Percentiles rank a stretch among this genome's conserved stretches.
phyloP scores from a whole-genome alignment of 2,329 filamentous ascomycete species.

The Colletotrichum orbiculare region DNA sequence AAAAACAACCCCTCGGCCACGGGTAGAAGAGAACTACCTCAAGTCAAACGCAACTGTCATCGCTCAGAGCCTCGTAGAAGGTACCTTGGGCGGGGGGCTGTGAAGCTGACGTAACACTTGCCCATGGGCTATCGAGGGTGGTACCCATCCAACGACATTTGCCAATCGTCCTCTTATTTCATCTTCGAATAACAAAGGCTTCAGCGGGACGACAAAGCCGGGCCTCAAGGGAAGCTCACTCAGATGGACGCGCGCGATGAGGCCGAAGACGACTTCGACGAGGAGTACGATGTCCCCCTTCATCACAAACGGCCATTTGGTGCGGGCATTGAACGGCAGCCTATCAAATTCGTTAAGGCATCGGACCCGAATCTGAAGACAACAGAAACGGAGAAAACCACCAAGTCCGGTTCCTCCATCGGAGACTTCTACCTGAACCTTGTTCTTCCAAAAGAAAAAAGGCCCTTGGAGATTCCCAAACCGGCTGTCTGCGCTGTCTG shows the following conservation, averaged over 20 bases:
- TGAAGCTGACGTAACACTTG: too few species aligned
- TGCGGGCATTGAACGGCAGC: constrained; percentile 64
- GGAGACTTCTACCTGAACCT: constrained; percentile 75
- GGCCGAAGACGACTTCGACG: constrained; percentile 20
- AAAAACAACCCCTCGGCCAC: too few species aligned
- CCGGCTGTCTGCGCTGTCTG: constrained; percentile 48
- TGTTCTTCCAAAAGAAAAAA: constrained; percentile 62
- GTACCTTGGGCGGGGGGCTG: too few species aligned
- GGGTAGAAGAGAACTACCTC: too few species aligned
- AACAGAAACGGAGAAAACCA: constrained; percentile 41
- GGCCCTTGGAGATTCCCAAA: constrained; percentile 8
- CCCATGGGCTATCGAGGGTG: too few species aligned
- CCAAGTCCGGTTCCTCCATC: constrained; percentile 46
- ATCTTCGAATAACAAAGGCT: too few species aligned
- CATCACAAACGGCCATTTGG: constrained; percentile 67
- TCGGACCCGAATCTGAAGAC: constrained; percentile 50
- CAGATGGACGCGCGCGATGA: constrained; percentile 4
- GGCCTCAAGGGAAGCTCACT: not conserved
- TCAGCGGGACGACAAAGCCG: too few species aligned
- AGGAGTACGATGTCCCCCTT: constrained; percentile 58
- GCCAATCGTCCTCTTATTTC: too few species aligned
- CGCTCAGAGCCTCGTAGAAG: too few species aligned
- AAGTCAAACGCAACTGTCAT: too few species aligned
- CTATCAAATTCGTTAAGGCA: constrained; percentile 68
- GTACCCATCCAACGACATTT: too few species aligned